Base-by-base conservation (phyloP, 2,329 filamentous ascomycete species). In the Pyricularia grisea region DNA sequence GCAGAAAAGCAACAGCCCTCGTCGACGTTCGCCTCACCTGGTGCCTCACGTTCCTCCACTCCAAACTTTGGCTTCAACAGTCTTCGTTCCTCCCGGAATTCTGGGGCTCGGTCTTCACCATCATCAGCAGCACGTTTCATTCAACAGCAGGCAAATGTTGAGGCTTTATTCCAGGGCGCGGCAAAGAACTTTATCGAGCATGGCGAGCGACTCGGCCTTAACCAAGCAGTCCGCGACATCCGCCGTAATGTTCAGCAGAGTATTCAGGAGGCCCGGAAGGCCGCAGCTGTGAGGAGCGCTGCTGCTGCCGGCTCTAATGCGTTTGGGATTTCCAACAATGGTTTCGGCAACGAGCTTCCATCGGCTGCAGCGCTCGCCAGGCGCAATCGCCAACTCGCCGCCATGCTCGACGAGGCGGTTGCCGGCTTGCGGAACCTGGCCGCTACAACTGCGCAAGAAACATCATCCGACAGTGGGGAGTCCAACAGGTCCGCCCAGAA, bases 161-260 rank as follows among this genome's bases (percentile, higher is more conserved):
- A 94, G 76, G 86, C 87, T 1, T 77, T 95, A 0, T 84, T 95
- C 31, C 90, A 93, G 75, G 90, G 89, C 20, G 92, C 92, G 3
- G 91, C 92, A 25, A 92, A 90, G 75, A 89, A 88, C 68, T 88
- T 94, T 20, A 81, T 93, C 42, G 88, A 92, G 73, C 85, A 87
- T 36, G 86, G 92, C 68, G 91, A 94, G 77, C 90, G 88, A 74
- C 87, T 93, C 71, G 91, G 91, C 7, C 90, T 95, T 69, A 93
- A 93, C 75, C 90, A 91, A 77, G 91, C 90, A 0, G 88, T 95
- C 7, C 86, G 92, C n/a, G 92, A 96, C 78, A 90, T 94, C 67
- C 87, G 87, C 70, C 90, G 91, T 74, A 93, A 93, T 72, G 87
- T 94, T 72, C 86, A 90, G 73, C 87, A 90, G 74, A 85, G 85